These are phyloP conservation scores for Rubus idaeus DNA, from an alignment of 306 rosid species.

Conservation along the genomic window DNA sequence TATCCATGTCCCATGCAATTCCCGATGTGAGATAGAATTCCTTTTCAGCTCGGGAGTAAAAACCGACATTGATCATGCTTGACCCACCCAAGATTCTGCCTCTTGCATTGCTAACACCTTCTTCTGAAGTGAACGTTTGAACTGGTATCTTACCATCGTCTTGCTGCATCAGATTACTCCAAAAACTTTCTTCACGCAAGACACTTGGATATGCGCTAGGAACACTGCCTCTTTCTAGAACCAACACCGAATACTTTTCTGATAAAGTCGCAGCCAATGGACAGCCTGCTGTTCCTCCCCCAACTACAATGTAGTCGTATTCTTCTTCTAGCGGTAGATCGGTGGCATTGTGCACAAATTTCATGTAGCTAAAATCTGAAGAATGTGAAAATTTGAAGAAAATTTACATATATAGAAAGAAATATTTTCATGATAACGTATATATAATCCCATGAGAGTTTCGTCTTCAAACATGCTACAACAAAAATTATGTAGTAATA, in stretches of 20 bases:
- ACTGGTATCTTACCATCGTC: slow-evolving; percentile 6
- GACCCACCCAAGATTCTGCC: slow-evolving; percentile 33
- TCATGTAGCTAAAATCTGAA: slow-evolving; percentile 34
- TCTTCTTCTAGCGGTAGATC: slow-evolving; percentile 8
- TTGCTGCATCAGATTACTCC: not conserved
- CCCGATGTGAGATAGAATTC: slow-evolving; percentile 12
- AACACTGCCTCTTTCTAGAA: slow-evolving; percentile 35
- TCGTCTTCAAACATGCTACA: no score
- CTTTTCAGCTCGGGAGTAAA: slow-evolving; percentile 23
- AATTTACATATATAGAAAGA: not conserved
- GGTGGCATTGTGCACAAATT: slow-evolving; percentile 15
- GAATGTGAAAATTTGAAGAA: not conserved
- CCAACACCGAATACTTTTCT: slow-evolving; percentile 16
- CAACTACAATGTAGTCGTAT: slow-evolving; percentile 40
- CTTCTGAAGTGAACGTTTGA: slow-evolving; percentile 13
- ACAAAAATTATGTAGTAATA: no score
- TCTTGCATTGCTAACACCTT: slow-evolving; percentile 13
- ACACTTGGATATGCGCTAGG: not conserved
- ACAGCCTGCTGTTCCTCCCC: slow-evolving; percentile 45
- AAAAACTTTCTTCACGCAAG: not conserved
- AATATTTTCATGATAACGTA: no score
- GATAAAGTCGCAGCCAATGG: slow-evolving; percentile 42
- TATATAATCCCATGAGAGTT: no score
- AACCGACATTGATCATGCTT: slow-evolving; percentile 24
- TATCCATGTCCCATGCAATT: slow-evolving; percentile 11